Percentiles rank a stretch among this genome's conserved stretches.
Conservation (phyloP, 2,329 filamentous ascomycete species). For the Nemania serpens region DNA sequence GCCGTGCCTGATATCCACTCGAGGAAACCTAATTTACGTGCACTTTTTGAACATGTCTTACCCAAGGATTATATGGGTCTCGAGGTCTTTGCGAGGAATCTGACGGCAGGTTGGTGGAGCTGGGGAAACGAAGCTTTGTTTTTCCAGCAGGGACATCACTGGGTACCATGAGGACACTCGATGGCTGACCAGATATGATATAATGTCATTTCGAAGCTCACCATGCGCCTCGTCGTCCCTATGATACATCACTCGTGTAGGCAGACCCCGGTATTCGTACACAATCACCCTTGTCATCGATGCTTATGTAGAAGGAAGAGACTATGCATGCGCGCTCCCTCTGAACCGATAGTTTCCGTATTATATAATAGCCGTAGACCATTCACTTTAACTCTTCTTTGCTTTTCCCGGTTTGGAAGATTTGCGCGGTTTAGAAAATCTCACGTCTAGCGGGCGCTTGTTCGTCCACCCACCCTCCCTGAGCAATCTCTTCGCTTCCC, state of each 20-base stretch:
- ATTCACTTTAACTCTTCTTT: slow-evolving; percentile 14
- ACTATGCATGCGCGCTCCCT: background rate
- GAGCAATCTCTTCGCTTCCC: slow-evolving; percentile 67
- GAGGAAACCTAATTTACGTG: slow-evolving; percentile 73
- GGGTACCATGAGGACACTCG: slow-evolving; percentile 42
- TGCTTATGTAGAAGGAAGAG: too few relatives aligned
- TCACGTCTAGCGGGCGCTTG: slow-evolving; percentile 49
- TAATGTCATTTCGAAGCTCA: slow-evolving; percentile 1
- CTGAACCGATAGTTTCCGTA: background rate
- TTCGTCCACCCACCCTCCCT: slow-evolving; percentile 65
- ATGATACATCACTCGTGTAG: slow-evolving; percentile 9
- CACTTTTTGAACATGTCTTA: slow-evolving; percentile 62
- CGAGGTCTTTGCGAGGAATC: slow-evolving; percentile 77
- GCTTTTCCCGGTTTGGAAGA: background rate
- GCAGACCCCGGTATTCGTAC: slow-evolving; percentile 12
- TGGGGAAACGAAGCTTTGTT: slow-evolving; percentile 77
- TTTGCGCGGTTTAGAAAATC: slow-evolving; percentile 12
- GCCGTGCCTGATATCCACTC: slow-evolving; percentile 79
- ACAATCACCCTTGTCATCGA: slow-evolving; percentile 3
- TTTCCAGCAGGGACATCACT: slow-evolving; percentile 66
- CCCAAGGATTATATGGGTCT: slow-evolving; percentile 59
- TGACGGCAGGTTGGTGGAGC: slow-evolving; percentile 76
- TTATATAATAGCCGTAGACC: background rate
- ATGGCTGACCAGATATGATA: slow-evolving; percentile 4
- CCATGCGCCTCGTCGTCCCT: slow-evolving; percentile 3